Percentiles rank a stretch among this genome's conserved stretches.
These are phyloP conservation scores for Dicorynia guianensis DNA, from an alignment of 306 rosid species.

Conservation along the genomic window DNA sequence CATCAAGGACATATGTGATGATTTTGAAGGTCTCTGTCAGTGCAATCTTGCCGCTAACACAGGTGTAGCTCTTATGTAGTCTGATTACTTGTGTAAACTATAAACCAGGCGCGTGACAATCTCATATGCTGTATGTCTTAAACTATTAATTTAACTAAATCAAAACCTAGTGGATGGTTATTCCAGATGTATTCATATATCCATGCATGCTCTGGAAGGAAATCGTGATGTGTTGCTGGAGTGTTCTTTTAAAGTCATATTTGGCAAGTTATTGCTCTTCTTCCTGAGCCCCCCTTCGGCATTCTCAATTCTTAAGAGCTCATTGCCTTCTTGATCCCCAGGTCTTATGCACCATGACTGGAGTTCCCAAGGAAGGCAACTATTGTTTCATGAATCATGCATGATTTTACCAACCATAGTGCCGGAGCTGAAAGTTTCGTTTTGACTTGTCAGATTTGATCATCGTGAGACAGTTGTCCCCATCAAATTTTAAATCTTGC, in stretches of 20 bases:
- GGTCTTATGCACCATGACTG: slow-evolving; percentile 9
- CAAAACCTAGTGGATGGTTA: no score
- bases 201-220: slow-evolving; percentile 58
- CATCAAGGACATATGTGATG: slow-evolving; percentile 86
- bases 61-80: slow-evolving; percentile 45
- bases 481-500: neutral
- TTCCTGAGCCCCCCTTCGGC: slow-evolving; percentile 22
- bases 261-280: slow-evolving; percentile 26
- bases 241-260: slow-evolving; percentile 17
- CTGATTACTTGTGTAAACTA: neutral
- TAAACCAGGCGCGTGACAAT: neutral
- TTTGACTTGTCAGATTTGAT: neutral
- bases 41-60: slow-evolving; percentile 93
- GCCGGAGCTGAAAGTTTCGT: neutral
- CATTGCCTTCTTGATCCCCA: neutral
- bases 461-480: slow-evolving; percentile 4
- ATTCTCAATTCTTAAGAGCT: slow-evolving; percentile 1
- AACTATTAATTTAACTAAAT: no score
- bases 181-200: neutral
- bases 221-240: slow-evolving; percentile 37
- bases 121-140: slow-evolving; percentile 18
- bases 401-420: slow-evolving; percentile 1
- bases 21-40: slow-evolving; percentile 94
- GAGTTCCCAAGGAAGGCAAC: neutral
- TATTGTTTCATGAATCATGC: slow-evolving; percentile 9